Base-by-base conservation (phyloP, 1,284 basidiomycete genomes). In the Ganoderma boninense region DNA sequence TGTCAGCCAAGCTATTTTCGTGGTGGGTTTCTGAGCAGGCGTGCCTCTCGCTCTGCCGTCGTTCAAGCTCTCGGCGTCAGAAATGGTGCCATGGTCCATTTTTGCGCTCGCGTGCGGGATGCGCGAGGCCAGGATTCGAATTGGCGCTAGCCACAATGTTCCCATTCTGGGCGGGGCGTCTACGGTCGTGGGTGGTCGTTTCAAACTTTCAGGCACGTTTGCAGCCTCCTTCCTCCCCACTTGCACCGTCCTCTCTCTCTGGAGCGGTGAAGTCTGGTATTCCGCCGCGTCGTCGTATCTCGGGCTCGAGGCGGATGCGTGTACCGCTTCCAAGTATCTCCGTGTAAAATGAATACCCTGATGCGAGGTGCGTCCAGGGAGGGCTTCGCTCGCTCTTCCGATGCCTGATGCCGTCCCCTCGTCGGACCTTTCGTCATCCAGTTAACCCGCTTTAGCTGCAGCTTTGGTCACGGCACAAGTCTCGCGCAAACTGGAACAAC, bases 131-230 rank as follows among this genome's bases (percentile, higher is more conserved):
- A n/a, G 14, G 14, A 23, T 16, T 43, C 40, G 7, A n/a, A 8
- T 26, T 29, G 18, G 40, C 60, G 60, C 60, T 26, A 62, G 60
- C 60, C 60, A 62, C 60, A 62, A 62, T 62, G 14, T 38, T 29
- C 10, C 60, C 60, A 29, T 62, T 62, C 40, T 29, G n/a, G 60
- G 60, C 13, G 18, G 16, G 54, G 54, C 54, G 54, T 57, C 54
- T 13, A 18, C 29, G 23, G 7, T 20, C n/a, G 8, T 49, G 44
- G 18, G 46, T 49, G 46, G 49, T 26, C 8, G 5, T 20, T 26
- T 26, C 23, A 23, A 35, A 57, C 14, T 35, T 35, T 57, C 54
- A 57, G 32, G 54, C 32, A 57, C 54, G 54, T 32, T 23, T 56
- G 57, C 57, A 10, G 35, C 20, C 38, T 8, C 38, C 38, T 38